These are phyloP conservation scores for Gonapodya prolifera DNA, from an alignment of 192 early-diverging fungal genomes.

Conservation along the genomic window DNA sequence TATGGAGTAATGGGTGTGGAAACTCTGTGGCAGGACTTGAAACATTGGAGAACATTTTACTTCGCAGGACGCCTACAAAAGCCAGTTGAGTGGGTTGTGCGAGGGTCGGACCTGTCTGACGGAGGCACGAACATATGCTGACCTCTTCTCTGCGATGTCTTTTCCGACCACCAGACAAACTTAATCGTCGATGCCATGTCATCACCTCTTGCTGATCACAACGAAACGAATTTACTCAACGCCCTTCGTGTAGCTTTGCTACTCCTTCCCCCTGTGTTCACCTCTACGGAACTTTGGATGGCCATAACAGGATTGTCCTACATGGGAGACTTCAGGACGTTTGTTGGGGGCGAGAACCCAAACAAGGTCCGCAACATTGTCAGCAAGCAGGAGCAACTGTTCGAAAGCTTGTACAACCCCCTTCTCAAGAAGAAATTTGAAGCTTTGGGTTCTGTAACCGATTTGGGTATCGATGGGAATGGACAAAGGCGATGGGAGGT, in stretches of 20 bases:
- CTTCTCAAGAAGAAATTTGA: slow-evolving; percentile 23
- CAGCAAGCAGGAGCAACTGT: slow-evolving; percentile 48
- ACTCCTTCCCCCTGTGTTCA: slow-evolving; percentile 68
- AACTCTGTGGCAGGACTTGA: slow-evolving; percentile 67
- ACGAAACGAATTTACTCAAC: slow-evolving; percentile 75
- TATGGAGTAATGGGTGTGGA: slow-evolving; percentile 96
- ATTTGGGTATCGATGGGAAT: background rate
- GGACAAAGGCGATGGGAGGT: background rate
- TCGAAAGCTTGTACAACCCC: slow-evolving; percentile 38
- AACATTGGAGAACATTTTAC: slow-evolving; percentile 93
- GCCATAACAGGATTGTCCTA: slow-evolving; percentile 82
- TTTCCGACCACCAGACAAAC: slow-evolving; percentile 34
- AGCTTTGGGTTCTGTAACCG: background rate
- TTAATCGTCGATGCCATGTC: slow-evolving; percentile 54
- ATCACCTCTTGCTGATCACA: slow-evolving; percentile 51
- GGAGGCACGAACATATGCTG: background rate
- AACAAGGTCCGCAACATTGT: slow-evolving; percentile 94
- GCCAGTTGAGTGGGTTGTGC: slow-evolving; percentile 36
- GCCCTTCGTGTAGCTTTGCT: slow-evolving; percentile 75
- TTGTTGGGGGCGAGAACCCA: slow-evolving; percentile 78
- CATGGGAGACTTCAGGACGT: slow-evolving; percentile 85
- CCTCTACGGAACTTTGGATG: slow-evolving; percentile 63
- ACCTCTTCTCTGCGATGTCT: slow-evolving; percentile 9
- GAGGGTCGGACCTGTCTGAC: slow-evolving; percentile 11
- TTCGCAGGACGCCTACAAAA: slow-evolving; percentile 95